A percentile compares a stretch with the other conserved stretches of the same genome.
Conservation (phyloP, 2,329 filamentous ascomycete genomes). For the Coniochaeta prunicola region DNA sequence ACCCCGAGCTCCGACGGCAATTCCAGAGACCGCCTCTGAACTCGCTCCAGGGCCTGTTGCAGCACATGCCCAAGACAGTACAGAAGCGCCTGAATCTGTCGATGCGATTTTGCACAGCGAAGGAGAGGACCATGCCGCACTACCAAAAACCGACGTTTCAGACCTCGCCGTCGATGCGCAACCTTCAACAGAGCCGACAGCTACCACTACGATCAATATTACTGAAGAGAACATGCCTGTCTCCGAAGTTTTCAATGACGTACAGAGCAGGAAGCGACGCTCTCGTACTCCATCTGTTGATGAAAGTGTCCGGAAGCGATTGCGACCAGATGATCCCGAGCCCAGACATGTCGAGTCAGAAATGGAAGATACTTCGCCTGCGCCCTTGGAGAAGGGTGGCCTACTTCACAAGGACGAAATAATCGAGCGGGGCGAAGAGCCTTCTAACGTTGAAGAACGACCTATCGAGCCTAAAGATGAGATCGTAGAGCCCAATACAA, state of each 20-base stretch:
- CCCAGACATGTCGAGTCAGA: conserved; percentile 10
- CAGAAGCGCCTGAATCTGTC: conserved; percentile 7
- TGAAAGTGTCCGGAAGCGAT: conserved; percentile 13
- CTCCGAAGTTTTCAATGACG: conserved; percentile 10
- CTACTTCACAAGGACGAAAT: not conserved
- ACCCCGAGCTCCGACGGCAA: not conserved
- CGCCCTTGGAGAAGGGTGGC: not conserved
- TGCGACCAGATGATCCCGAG: conserved; percentile 8
- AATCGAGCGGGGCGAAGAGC: not conserved
- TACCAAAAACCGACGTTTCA: conserved; percentile 9
- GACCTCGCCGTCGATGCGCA: not conserved
- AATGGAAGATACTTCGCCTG: conserved; percentile 12
- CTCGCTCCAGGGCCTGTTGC: not conserved
- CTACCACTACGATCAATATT: conserved; percentile 3
- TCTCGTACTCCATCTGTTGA: conserved; percentile 15
- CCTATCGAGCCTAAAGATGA: not conserved
- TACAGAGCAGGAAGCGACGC: conserved; percentile 14
- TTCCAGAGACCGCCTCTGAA: not conserved
- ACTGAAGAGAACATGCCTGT: not conserved
- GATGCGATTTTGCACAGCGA: not conserved
- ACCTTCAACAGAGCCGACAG: not conserved
- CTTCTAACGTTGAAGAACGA: not conserved
- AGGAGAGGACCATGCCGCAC: conserved; percentile 1
- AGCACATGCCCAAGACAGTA: conserved; percentile 7
- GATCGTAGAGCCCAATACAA: not conserved